Percentiles rank a stretch among this genome's conserved stretches.
phyloP scores from a whole-genome alignment of 2,329 filamentous ascomycete genomes.

The Aphanocladium album region DNA sequence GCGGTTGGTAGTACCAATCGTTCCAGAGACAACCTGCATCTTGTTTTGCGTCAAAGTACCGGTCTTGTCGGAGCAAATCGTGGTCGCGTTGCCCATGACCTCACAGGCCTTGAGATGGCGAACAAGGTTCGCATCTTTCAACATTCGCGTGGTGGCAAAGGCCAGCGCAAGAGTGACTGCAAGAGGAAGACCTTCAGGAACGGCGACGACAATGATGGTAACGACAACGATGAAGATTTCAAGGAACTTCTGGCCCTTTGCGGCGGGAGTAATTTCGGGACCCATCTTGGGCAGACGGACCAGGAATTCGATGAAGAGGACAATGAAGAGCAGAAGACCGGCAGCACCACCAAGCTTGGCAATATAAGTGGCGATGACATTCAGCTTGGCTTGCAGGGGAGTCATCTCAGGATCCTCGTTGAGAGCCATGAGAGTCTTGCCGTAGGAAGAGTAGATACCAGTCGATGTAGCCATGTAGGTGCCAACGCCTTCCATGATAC shows the following conservation, averaged over 20 bases:
- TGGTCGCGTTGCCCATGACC: conserved; percentile 75
- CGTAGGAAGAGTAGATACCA: conserved; percentile 68
- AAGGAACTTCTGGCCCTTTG: conserved; percentile 74
- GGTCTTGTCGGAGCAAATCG: conserved; percentile 65
- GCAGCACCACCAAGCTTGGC: conserved; percentile 73
- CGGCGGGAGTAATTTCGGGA: conserved; percentile 51
- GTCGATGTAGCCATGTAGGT: conserved; percentile 71
- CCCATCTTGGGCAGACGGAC: conserved; percentile 54
- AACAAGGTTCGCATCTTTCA: conserved; percentile 72
- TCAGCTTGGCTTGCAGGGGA: conserved; percentile 71
- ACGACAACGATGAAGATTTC: conserved; percentile 74
- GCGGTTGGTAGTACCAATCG: conserved; percentile 49
- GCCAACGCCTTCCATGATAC: conserved; percentile 72
- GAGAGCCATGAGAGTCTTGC: conserved; percentile 68
- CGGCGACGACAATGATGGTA: conserved; percentile 74
- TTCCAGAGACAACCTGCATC: conserved; percentile 61
- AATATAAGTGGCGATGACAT: conserved; percentile 70
- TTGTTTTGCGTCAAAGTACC: conserved; percentile 64
- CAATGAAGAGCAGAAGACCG: conserved; percentile 73
- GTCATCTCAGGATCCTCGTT: conserved; percentile 72
- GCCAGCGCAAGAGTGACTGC: conserved; percentile 74
- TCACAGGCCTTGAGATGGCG: conserved; percentile 73
- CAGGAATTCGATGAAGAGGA: conserved; percentile 81
- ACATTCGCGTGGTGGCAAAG: conserved; percentile 72
- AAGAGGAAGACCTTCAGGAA: conserved; percentile 71